phyloP scores from a whole-genome alignment of 1,284 basidiomycete genomes.

The Naganishia cerealis region DNA sequence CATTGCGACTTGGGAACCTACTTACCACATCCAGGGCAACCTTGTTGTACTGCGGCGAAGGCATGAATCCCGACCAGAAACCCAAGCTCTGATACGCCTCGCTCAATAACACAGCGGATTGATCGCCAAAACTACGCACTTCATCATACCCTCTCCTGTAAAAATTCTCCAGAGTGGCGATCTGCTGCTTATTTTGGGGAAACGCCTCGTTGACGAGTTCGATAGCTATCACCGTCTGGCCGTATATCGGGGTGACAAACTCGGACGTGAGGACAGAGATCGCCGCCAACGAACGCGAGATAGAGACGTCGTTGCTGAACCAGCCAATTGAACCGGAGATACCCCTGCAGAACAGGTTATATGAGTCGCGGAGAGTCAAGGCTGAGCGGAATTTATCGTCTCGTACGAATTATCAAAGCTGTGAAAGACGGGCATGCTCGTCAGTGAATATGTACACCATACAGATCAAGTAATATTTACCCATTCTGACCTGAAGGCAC shows the following conservation, averaged over 20 bases:
- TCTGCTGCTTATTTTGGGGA: slow-evolving; percentile 38
- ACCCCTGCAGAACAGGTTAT: slow-evolving; percentile 36
- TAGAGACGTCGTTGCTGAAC: slow-evolving; percentile 46
- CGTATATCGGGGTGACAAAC: slow-evolving; percentile 45
- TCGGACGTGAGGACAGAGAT: slow-evolving; percentile 56
- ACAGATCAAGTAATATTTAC: slow-evolving; percentile 4
- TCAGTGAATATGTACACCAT: neutral
- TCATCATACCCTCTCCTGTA: slow-evolving; percentile 42
- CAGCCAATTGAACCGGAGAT: slow-evolving; percentile 40
- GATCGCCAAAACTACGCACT: slow-evolving; percentile 56
- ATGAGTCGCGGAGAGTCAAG: neutral
- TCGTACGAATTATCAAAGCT: slow-evolving; percentile 55
- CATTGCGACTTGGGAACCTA: neutral
- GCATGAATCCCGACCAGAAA: slow-evolving; percentile 74
- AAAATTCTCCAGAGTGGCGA: slow-evolving; percentile 40
- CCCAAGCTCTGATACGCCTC: slow-evolving; percentile 78
- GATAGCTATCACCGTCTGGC: slow-evolving; percentile 56
- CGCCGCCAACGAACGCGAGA: slow-evolving; percentile 45
- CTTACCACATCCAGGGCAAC: slow-evolving; percentile 49
- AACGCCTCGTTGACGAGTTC: slow-evolving; percentile 57
- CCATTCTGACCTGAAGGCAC: slow-evolving; percentile 63
- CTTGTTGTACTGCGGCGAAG: slow-evolving; percentile 41
- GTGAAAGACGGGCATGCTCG: neutral
- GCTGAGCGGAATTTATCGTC: neutral
- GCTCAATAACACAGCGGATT: slow-evolving; percentile 69